Evolutionary conservation across 129 eudicot genomes (phyloP).

Genomic region (Flaveria brownii): DNA sequence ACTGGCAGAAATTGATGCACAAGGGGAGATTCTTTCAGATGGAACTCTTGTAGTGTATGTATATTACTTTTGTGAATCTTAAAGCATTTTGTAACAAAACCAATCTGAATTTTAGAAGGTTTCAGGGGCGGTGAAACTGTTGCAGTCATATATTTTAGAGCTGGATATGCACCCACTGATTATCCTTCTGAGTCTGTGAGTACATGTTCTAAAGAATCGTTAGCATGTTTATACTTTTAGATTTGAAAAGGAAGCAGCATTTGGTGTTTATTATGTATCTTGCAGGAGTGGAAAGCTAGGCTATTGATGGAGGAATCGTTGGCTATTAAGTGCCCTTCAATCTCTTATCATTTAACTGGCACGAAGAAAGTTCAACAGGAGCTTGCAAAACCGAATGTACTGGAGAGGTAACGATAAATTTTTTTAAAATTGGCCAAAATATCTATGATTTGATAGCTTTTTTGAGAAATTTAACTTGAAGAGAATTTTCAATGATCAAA

Average conservation of each 20-base stretch:
- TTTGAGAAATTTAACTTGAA: too few relatives aligned
- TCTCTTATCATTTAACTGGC: conserved; percentile 87
- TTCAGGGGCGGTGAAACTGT: conserved; percentile 68
- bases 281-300: conserved; percentile 95
- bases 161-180: conserved; percentile 90
- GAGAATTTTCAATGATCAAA: not conserved
- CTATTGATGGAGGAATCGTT: conserved; percentile 74
- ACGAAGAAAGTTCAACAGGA: conserved; percentile 97
- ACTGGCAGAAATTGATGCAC: conserved; percentile 73
- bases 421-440: too few relatives aligned
- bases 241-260: not conserved
- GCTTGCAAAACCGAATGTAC: conserved; percentile 89
- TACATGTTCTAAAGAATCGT: not conserved
- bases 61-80: conserved; percentile 6
- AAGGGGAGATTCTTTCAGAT: conserved; percentile 61
- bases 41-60: conserved; percentile 89
- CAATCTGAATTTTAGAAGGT: conserved; percentile 13
- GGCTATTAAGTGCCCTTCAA: conserved; percentile 95
- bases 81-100: not conserved
- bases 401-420: conserved; percentile 58
- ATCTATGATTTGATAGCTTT: too few relatives aligned
- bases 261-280: conserved; percentile 19
- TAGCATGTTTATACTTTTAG: not conserved
- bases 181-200: conserved; percentile 91
- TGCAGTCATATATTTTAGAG: conserved; percentile 85